Conservation (phyloP, 305 asterid species). For the Ilex paraguariensis region DNA sequence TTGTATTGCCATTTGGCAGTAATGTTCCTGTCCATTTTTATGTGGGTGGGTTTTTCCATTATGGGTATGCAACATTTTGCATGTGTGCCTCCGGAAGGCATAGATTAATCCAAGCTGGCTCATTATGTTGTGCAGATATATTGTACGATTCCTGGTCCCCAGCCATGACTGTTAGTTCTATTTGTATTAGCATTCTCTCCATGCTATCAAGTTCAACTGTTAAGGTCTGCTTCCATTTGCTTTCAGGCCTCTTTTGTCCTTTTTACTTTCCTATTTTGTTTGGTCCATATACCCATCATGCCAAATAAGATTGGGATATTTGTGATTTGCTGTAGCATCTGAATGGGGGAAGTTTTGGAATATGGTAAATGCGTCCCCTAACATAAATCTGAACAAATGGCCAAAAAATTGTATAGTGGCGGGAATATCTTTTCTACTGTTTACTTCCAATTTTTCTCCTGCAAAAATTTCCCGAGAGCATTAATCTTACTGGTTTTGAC, state of each 20-base stretch:
- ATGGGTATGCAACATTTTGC: too few species aligned
- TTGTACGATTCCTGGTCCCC: slow-evolving; percentile 4
- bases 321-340: too few species aligned
- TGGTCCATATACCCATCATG: too few species aligned
- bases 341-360: too few species aligned
- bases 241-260: not conserved
- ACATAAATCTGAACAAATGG: not conserved
- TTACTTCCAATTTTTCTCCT: not conserved
- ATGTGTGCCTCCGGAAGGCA: too few species aligned
- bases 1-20: too few species aligned
- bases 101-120: too few species aligned
- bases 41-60: too few species aligned
- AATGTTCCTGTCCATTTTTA: too few species aligned
- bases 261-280: not conserved
- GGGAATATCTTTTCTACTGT: too few species aligned
- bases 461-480: not conserved
- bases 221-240: not conserved
- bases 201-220: slow-evolving; percentile 2
- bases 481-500: not conserved
- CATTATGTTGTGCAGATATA: not conserved
- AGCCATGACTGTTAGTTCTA: slow-evolving; percentile 1
- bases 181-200: slow-evolving; percentile 2
- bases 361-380: not conserved
- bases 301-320: too few species aligned
- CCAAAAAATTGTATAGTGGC: too few species aligned